Evolutionary conservation across 352 stramenopile genomes (phyloP), one percentile per base, ranked within the genome.

Genomic region (Globisporangium orthogonon): DNA sequence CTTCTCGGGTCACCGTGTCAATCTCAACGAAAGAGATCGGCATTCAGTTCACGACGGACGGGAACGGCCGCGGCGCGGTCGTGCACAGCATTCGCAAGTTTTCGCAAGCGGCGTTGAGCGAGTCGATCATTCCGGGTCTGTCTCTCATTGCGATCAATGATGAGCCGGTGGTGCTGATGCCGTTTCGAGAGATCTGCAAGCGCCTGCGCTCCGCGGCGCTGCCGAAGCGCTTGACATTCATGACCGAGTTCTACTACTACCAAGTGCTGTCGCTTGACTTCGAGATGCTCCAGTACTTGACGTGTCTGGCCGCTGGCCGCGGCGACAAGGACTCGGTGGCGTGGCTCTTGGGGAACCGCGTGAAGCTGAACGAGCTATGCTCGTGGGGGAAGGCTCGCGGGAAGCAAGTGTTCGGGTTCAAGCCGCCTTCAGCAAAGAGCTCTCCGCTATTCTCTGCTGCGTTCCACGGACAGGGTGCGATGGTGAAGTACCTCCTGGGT

Each of bases 161-260:
- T 33, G 79, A 89, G 40, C 80, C 85, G 5, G 86, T 95, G 35
- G 75, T 92, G 28, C 58, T 83, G 0, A 90, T 90, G 78, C 64
- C 86, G 7, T 88, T 92, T 33, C 67, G 74, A n/a, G 85, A 93
- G n/a, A 80, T 94, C 14, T 77, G 83, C 40, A 68, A 76, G 13
- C 71, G 66, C 5, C 58, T 92, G 3, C 78, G 82, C 31, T 76
- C 74, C 9, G 86, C 86, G 5, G 43, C 71, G 7, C 60, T 95
- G 17, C 86, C 86, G 0, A 95, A 95, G 61, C 78, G 78, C 11
- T 62, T 95, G 28, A 90, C 79, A 6, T 95, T 95, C 53, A 71
- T 95, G 62, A 81, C 78, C 7, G 83, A 92, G 52, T 88, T 91
- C 61, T 91, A 87, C 58, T 91, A 94, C 66, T 91, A 95, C 56